Percentiles rank a stretch among this genome's conserved stretches.
Evolutionary conservation across 2,329 filamentous ascomycete species (phyloP).

Genomic region (Trichoderma koningii): DNA sequence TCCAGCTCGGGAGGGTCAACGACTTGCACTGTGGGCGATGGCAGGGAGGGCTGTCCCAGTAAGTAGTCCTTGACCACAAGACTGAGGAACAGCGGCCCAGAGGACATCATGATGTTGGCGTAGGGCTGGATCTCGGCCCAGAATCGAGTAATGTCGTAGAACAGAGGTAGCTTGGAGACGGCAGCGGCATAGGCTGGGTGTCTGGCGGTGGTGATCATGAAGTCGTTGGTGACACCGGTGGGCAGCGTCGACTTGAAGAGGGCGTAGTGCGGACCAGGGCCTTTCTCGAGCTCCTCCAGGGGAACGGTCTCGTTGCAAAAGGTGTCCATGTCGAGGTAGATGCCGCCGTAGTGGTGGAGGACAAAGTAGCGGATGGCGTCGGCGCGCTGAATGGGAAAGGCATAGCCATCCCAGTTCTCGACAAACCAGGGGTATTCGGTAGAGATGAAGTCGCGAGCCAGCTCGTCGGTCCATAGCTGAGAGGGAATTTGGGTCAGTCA

Average conservation of each 20-base stretch:
- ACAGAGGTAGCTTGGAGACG: conserved; percentile 11
- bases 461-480: conserved; percentile 75
- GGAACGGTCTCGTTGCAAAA: conserved; percentile 22
- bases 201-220: conserved; percentile 14
- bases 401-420: conserved; percentile 72
- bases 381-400: conserved; percentile 73
- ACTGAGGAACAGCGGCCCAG: conserved; percentile 17
- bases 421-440: conserved; percentile 77
- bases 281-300: conserved; percentile 13
- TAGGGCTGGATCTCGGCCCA: conserved; percentile 20
- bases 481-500: not conserved
- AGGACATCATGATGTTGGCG: conserved; percentile 25
- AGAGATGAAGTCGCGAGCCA: conserved; percentile 69
- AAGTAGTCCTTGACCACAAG: conserved; percentile 20
- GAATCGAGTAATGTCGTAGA: conserved; percentile 19
- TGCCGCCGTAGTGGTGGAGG: conserved; percentile 73
- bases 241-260: conserved; percentile 19
- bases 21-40: conserved; percentile 13
- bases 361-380: conserved; percentile 81
- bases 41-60: conserved; percentile 7
- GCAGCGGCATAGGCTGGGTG: conserved; percentile 18
- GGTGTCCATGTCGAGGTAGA: conserved; percentile 75
- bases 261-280: conserved; percentile 15
- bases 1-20: not conserved
- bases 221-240: conserved; percentile 19